These are phyloP conservation scores for Rhodotorula diobovata DNA, from an alignment of 768 basidiomycete species.

Conservation along the genomic window DNA sequence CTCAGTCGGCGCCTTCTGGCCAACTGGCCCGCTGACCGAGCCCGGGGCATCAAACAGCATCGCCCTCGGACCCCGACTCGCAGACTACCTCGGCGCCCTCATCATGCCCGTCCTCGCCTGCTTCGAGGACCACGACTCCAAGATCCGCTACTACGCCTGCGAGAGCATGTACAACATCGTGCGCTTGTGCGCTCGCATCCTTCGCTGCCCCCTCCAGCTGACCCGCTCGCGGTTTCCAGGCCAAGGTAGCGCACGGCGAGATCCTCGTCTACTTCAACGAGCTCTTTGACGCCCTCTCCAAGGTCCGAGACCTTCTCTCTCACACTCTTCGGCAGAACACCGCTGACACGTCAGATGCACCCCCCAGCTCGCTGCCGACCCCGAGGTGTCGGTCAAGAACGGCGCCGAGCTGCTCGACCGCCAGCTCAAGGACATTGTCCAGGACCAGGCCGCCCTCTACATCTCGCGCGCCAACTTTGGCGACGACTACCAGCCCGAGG, in stretches of 20 bases:
- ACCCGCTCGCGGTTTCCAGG: slow-evolving; percentile 34
- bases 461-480: slow-evolving; percentile 65
- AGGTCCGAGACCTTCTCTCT: slow-evolving; percentile 55
- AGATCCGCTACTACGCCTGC: slow-evolving; percentile 94
- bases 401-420: slow-evolving; percentile 94
- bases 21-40: not conserved
- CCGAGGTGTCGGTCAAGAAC: slow-evolving; percentile 93
- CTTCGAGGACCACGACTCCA: slow-evolving; percentile 88
- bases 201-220: too few relatives aligned
- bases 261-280: slow-evolving; percentile 96
- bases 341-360: not conserved
- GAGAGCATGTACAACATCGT: slow-evolving; percentile 98
- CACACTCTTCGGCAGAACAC: too few relatives aligned
- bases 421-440: slow-evolving; percentile 94
- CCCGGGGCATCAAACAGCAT: slow-evolving; percentile 51
- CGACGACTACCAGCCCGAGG: slow-evolving; percentile 55
- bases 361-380: slow-evolving; percentile 86
- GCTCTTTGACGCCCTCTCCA: slow-evolving; percentile 94
- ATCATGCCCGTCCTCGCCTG: slow-evolving; percentile 80
- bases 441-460: slow-evolving; percentile 91
- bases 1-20: not conserved
- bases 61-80: slow-evolving; percentile 77
- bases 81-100: slow-evolving; percentile 91
- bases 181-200: slow-evolving; percentile 50
- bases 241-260: slow-evolving; percentile 84